Base-by-base conservation (phyloP, 768 basidiomycete species). In the Tricholoma terreum region DNA sequence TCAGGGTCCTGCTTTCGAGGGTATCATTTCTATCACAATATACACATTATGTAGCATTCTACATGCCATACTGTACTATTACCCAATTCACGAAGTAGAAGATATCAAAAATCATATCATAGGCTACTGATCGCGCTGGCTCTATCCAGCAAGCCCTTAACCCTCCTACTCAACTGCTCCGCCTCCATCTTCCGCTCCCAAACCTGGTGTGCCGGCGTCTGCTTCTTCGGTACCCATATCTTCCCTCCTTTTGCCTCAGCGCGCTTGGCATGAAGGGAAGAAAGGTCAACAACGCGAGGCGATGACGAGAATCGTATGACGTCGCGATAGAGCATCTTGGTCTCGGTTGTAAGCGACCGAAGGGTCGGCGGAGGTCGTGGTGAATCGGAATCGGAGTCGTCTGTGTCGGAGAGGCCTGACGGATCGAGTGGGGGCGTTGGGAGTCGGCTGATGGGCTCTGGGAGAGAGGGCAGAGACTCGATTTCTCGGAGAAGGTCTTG, bases 401-500 rank as follows among this genome's bases (percentile, higher is more conserved):
- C 85, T 11, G 88, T 81, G 66, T 92, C 90, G 0, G 88, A 89
- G 12, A 77, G 66, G 1, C 78, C 77, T 14, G 88, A 90, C 0
- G 87, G 77, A 35, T 83, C 83, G 22, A 89, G 75, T 0, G 87
- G 83, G 1, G 90, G 90, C 1, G 90, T 89, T 5, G 84, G 79
- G 10, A 76, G 60, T 46, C 84, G 75, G 35, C 71, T 68, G 58
- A 77, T 58, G 10, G 79, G 78, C 50, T 76, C 76, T 4, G 80
- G 75, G n/a, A 92, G 82, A 0, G 77, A 76, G 15, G 89, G 90
- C 0, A 98, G 78, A 6, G 84, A 67, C 60, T 89, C 84, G 55
- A 98, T 86, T 63, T 93, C 90, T 52, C 82, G 80, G 57, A 98
- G 84, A 0, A 98, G 81, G 64, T 95, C 93, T 70, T 93, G 91